Evolutionary conservation across 75 land plant genomes (phyloP).

Genomic region (Adiantum capillusveneris): DNA sequence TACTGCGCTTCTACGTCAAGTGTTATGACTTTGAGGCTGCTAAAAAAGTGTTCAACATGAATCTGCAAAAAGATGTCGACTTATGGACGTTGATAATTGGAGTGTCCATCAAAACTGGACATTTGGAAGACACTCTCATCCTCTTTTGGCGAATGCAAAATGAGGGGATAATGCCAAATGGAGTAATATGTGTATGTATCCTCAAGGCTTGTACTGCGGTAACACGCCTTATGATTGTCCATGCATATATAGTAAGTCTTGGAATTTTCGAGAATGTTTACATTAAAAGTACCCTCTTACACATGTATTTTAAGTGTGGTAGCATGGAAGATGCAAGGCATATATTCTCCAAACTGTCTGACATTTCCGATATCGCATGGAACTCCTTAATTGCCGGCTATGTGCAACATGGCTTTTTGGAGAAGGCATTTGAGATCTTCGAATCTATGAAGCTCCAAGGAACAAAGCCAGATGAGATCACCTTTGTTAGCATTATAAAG

Average conservation of each 20-base stretch:
- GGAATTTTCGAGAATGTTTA: background rate
- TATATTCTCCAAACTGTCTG: background rate
- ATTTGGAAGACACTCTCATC: too few species aligned
- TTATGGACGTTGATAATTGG: too few species aligned
- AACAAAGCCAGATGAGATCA: conserved; percentile 14
- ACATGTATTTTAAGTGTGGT: conserved; percentile 1
- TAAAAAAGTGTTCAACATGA: too few species aligned
- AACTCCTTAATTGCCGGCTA: conserved; percentile 8
- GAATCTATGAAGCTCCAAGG: conserved; percentile 10
- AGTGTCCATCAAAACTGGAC: too few species aligned
- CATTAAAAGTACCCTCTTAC: background rate
- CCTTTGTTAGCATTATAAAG: conserved; percentile 14
- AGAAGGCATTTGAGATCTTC: conserved; percentile 15
- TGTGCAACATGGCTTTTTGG: conserved; percentile 1
- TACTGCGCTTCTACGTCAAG: too few species aligned
- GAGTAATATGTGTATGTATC: background rate
- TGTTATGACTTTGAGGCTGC: too few species aligned
- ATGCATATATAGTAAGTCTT: background rate
- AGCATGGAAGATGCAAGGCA: background rate
- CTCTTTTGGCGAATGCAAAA: too few species aligned
- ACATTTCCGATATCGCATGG: conserved; percentile 1
- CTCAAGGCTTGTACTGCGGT: background rate
- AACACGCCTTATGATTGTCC: background rate
- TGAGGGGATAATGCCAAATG: background rate
- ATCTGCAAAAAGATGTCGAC: too few species aligned